Conservation (phyloP, 305 asterid species). For the Plantago lanceolata region DNA sequence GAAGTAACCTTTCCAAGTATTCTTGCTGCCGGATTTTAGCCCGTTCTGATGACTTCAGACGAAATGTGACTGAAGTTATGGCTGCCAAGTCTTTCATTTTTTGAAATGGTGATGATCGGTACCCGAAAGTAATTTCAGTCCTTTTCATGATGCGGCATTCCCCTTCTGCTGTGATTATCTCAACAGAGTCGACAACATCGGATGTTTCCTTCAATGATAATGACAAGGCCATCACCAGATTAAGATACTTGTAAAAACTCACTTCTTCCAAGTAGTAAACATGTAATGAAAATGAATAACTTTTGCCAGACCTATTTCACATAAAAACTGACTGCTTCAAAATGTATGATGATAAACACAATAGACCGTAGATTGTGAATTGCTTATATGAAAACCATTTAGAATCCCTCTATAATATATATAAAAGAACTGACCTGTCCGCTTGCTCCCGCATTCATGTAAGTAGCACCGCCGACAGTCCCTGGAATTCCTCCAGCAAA, state of each 20-base stretch:
- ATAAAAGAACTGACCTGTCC: slow-evolving; percentile 27
- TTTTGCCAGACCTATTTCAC: neutral
- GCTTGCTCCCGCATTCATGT: slow-evolving; percentile 51
- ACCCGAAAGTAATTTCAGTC: slow-evolving; percentile 28
- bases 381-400: too few relatives aligned
- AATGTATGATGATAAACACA: too few relatives aligned
- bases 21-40: slow-evolving; percentile 34
- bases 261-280: neutral
- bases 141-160: slow-evolving; percentile 20
- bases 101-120: slow-evolving; percentile 38
- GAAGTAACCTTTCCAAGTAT: slow-evolving; percentile 35
- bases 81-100: slow-evolving; percentile 39
- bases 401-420: too few relatives aligned
- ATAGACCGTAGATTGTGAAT: too few relatives aligned
- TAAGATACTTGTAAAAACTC: too few relatives aligned
- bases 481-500: slow-evolving; percentile 48
- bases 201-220: slow-evolving; percentile 33
- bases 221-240: slow-evolving; percentile 1
- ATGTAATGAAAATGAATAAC: neutral
- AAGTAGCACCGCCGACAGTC: slow-evolving; percentile 40
- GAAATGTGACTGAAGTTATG: slow-evolving; percentile 39
- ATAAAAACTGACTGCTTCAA: too few relatives aligned
- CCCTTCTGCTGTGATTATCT: slow-evolving; percentile 32
- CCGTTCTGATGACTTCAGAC: slow-evolving; percentile 23
- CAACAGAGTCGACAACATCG: slow-evolving; percentile 32